Evolutionary conservation across 345 rosid genomes (phyloP).

Genomic region (Aegle marmelos): DNA sequence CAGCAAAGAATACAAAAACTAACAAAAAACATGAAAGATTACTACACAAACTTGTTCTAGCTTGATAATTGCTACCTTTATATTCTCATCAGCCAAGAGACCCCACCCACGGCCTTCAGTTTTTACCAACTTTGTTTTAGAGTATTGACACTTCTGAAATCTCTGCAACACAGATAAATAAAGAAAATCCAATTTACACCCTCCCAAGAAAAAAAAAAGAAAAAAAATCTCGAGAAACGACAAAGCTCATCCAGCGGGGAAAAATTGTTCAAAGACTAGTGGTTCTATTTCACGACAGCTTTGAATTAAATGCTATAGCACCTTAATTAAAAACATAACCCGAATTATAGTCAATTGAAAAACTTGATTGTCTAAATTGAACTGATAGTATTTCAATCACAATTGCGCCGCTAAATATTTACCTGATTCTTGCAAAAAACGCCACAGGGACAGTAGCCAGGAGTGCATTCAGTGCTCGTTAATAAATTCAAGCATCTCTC

Average conservation of each 20-base stretch:
- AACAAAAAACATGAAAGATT: not conserved
- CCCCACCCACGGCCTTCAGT: conserved; percentile 93
- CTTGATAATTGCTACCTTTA: conserved; percentile 49
- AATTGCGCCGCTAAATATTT: not conserved
- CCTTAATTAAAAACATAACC: not conserved
- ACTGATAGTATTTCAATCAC: not conserved
- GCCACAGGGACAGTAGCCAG: conserved; percentile 76
- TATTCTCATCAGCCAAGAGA: conserved; percentile 74
- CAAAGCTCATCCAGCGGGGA: no score
- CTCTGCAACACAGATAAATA: conserved; percentile 43
- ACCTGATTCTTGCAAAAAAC: conserved; percentile 87
- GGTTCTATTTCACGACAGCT: not conserved
- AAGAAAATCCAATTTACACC: conserved; percentile 2
- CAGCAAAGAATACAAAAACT: not conserved
- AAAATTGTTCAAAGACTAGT: not conserved
- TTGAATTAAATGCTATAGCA: not conserved
- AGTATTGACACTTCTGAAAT: conserved; percentile 80
- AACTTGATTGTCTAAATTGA: no score
- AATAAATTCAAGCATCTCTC: conserved; percentile 84
- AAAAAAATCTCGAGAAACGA: not conserved
- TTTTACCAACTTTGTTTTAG: conserved; percentile 66
- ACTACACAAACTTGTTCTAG: not conserved
- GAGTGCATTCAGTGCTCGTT: conserved; percentile 89
- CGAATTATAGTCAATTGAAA: no score
- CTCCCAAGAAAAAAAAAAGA: not conserved